phyloP scores from a whole-genome alignment of 345 rosid species.

The Crucihimalaya himalaica region DNA sequence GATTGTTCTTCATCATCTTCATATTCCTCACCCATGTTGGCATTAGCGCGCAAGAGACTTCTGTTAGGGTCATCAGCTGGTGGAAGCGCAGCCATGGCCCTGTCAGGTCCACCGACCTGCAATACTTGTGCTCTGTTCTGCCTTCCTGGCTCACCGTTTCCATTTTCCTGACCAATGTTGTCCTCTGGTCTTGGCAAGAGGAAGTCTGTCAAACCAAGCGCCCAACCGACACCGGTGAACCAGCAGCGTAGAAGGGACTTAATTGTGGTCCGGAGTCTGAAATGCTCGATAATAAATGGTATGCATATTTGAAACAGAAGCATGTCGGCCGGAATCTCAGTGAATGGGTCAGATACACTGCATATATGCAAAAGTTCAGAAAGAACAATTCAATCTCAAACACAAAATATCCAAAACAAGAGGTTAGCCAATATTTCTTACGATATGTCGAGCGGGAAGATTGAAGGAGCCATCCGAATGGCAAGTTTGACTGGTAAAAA shows the following conservation, averaged over 20 bases:
- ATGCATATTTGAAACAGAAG: constrained; percentile 97
- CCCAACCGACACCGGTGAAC: constrained; percentile 93
- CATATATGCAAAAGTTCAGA: constrained; percentile 18
- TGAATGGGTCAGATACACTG: constrained; percentile 98
- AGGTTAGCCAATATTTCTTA: constrained; percentile 44
- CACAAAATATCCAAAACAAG: constrained; percentile 5
- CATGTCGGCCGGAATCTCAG: constrained; percentile 98
- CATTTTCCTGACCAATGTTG: constrained; percentile 71
- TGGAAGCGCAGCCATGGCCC: constrained; percentile 61
- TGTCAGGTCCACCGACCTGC: constrained; percentile 63
- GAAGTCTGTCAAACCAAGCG: constrained; percentile 82
- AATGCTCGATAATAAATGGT: constrained; percentile 96
- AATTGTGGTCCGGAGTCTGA: constrained; percentile 81
- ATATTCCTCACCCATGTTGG: constrained; percentile 56
- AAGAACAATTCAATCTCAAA: neutral
- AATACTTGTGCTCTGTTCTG: constrained; percentile 65
- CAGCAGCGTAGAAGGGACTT: constrained; percentile 91
- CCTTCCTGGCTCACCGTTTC: constrained; percentile 70
- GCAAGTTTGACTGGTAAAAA: constrained; percentile 98
- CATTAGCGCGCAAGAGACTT: constrained; percentile 43
- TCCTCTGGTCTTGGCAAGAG: constrained; percentile 86
- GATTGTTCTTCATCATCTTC: constrained; percentile 74
- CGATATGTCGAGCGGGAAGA: constrained; percentile 96
- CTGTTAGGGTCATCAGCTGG: constrained; percentile 55
- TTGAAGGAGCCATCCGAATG: constrained; percentile 79